phyloP scores from a whole-genome alignment of 176 grass and related monocot genomes.

The Eleusine coracana region DNA sequence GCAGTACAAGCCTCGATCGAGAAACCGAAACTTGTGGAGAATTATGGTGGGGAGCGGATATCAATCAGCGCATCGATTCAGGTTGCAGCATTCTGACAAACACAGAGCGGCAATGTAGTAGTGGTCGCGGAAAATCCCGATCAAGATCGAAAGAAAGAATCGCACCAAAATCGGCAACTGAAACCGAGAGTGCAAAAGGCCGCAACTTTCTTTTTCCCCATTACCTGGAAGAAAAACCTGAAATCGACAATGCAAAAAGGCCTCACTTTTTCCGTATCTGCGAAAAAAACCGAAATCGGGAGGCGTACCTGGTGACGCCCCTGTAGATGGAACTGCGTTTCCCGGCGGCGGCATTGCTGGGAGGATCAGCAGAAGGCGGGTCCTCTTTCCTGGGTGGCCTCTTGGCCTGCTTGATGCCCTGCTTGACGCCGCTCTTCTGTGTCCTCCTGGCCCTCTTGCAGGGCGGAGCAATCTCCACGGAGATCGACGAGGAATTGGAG shows the following conservation, averaged over 20 bases:
- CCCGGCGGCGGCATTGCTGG: slow-evolving; percentile 43
- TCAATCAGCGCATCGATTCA: background rate
- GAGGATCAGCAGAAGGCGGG: slow-evolving; percentile 11
- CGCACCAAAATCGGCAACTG: background rate
- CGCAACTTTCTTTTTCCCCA: background rate
- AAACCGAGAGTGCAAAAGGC: background rate
- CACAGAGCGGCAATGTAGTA: background rate
- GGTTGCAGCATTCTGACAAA: background rate
- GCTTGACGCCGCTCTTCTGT: background rate
- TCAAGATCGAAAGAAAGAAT: background rate
- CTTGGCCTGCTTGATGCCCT: slow-evolving; percentile 38
- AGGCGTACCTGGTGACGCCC: slow-evolving; percentile 79
- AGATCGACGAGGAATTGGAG: slow-evolving; percentile 48
- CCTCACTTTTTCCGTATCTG: no score
- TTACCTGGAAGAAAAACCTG: background rate
- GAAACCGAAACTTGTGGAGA: background rate
- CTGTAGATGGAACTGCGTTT: slow-evolving; percentile 91
- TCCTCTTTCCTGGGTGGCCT: slow-evolving; percentile 48
- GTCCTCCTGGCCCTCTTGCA: slow-evolving; percentile 6
- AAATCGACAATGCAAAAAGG: background rate
- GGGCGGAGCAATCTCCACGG: background rate
- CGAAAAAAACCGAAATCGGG: no score
- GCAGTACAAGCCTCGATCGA: no score
- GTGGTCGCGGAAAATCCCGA: background rate
- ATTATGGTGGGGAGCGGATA: background rate